These are phyloP conservation scores for Colletotrichum tabaci DNA, from an alignment of 2,329 filamentous ascomycete genomes.

Conservation along the genomic window DNA sequence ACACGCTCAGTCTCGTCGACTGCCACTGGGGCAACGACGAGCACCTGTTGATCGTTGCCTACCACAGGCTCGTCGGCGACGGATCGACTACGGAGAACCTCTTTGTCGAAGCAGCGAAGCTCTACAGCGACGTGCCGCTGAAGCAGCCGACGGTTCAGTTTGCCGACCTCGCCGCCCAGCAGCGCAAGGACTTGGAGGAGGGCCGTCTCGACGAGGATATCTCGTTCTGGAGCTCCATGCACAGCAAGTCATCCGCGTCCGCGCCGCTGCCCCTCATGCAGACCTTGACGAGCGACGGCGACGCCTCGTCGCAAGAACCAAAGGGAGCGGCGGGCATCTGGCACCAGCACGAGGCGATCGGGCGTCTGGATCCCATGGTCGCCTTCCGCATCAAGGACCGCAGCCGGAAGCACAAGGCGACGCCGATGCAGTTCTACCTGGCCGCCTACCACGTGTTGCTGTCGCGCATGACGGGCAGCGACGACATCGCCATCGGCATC, in stretches of 20 bases:
- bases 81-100: slow-evolving; percentile 20
- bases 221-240: slow-evolving; percentile 41
- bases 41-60: slow-evolving; percentile 20
- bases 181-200: slow-evolving; percentile 49
- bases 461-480: background rate
- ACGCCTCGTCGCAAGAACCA: background rate
- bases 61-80: slow-evolving; percentile 19
- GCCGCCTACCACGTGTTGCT: slow-evolving; percentile 49
- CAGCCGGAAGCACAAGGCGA: slow-evolving; percentile 17
- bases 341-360: background rate
- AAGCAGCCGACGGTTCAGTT: slow-evolving; percentile 46
- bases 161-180: slow-evolving; percentile 53
- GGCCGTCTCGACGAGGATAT: slow-evolving; percentile 45
- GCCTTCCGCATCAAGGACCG: slow-evolving; percentile 17
- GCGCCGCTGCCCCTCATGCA: background rate
- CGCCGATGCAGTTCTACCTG: slow-evolving; percentile 63
- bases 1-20: slow-evolving; percentile 13
- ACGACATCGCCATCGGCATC: slow-evolving; percentile 65
- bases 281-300: background rate
- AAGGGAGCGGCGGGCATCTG: background rate
- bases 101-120: slow-evolving; percentile 3
- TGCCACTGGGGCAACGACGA: slow-evolving; percentile 2
- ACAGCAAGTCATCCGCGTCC: background rate
- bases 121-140: slow-evolving; percentile 13
- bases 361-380: background rate